A percentile compares a stretch with the other conserved stretches of the same genome.
Conservation (phyloP, 1,284 basidiomycete genomes). For the Malassezia equina region DNA sequence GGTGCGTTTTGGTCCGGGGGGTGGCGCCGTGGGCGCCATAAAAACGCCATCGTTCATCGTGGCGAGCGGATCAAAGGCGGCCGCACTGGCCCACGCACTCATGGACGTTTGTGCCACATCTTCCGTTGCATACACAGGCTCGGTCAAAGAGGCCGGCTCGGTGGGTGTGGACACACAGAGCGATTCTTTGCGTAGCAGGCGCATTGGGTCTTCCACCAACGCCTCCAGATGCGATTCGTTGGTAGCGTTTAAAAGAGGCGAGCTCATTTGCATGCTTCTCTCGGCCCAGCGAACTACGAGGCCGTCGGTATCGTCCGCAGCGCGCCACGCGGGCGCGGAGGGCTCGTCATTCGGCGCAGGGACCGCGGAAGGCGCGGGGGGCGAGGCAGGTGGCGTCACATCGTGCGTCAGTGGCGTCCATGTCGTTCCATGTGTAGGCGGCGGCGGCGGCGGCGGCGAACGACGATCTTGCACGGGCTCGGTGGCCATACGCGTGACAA, state of each 20-base stretch:
- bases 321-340: neutral
- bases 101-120: constrained; percentile 18
- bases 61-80: constrained; percentile 32
- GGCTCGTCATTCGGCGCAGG: neutral
- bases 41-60: constrained; percentile 37
- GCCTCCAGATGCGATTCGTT: constrained; percentile 1
- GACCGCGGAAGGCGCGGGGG: neutral
- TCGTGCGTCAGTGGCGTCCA: constrained; percentile 2
- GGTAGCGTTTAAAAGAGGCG: neutral
- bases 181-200: neutral
- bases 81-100: constrained; percentile 16
- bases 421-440: constrained; percentile 20
- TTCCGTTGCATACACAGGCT: constrained; percentile 7
- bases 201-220: constrained; percentile 11
- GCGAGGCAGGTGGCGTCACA: constrained; percentile 8
- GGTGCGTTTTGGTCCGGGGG: constrained; percentile 11
- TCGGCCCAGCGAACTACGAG: constrained; percentile 9
- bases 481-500: constrained; percentile 30
- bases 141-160: neutral
- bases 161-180: neutral
- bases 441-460: constrained; percentile 14
- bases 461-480: neutral
- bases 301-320: neutral
- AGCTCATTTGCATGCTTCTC: neutral
- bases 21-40: constrained; percentile 13